Evolutionary conservation across 306 rosid genomes (phyloP), one percentile per base, ranked within the genome.

Genomic region (Canavalia ensiformis): DNA sequence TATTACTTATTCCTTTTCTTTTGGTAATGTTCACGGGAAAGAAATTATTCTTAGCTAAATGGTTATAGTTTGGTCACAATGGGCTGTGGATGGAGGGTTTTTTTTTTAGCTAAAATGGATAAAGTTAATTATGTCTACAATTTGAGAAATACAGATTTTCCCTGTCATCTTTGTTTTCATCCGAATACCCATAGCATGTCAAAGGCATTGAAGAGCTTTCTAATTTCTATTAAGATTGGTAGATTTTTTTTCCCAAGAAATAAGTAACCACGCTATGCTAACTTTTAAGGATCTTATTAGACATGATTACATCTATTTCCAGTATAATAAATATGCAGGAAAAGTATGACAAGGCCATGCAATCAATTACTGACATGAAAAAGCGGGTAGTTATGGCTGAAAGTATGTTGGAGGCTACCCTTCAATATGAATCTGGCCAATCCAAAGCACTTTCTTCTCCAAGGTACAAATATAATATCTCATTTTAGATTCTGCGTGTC

Each of bases 381-480:
- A 93, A 92, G 83, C 92, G 90, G 69, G 97, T 85, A 76, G 89
- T 90, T 62, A 82, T 93, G 87, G 98, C 97, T 34, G 99, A 95
- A 87, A 91, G 97, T 68, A 82, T 90, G 94, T 77, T 95, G 89
- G 99, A 91, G 88, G 98, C 97, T 76, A 95, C 99, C 74, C 78
- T 95, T 83, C 97, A 93, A 74, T 95, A 95, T 75, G 94, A 95
- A 93, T 91, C 99, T 60, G 99, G 99, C 72, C 98, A 93, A 92
- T 86, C 85, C 58, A 93, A 89, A 89, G 95, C 94, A 73, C 77
- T 33, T 31, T 71, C 92, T 84, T 91, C 97, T 86, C 97, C 98
- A 41, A 31, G 99, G 99, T 95, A 86, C 52, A 75, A 58, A 45
- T 42, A 30, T 58, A 60, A 45, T 56, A 69, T 52, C 78, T 55